phyloP scores from a whole-genome alignment of 202 grass and related monocot species.

The Panicum hallii region DNA sequence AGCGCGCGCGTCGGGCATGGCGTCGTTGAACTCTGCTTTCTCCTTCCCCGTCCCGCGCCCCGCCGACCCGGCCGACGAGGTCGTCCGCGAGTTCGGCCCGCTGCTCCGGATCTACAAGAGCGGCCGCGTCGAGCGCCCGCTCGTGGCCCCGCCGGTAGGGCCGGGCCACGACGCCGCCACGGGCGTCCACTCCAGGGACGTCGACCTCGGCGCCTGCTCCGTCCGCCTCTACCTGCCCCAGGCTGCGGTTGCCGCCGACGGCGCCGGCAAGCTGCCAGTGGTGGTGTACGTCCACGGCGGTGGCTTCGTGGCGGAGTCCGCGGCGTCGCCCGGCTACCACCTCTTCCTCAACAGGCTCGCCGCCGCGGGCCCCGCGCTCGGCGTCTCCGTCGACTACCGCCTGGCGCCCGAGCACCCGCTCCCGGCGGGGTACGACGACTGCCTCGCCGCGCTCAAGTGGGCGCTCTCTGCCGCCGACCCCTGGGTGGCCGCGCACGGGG shows the following conservation, averaged over 20 bases:
- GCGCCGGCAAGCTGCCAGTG: background rate
- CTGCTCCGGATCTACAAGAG: slow-evolving; percentile 29
- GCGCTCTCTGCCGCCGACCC: slow-evolving; percentile 16
- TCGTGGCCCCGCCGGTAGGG: background rate
- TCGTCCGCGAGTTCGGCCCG: slow-evolving; percentile 29
- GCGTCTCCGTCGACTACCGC: slow-evolving; percentile 20
- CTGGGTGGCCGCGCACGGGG: slow-evolving; percentile 11
- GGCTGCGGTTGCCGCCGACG: background rate
- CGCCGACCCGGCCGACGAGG: slow-evolving; percentile 6
- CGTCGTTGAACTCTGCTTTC: background rate
- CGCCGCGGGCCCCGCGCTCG: background rate
- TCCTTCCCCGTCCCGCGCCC: background rate
- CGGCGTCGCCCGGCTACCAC: slow-evolving; percentile 6
- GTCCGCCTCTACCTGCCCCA: background rate
- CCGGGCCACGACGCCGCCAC: slow-evolving; percentile 15
- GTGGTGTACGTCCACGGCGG: slow-evolving; percentile 32
- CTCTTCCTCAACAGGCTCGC: slow-evolving; percentile 25
- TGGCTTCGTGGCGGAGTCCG: slow-evolving; percentile 27
- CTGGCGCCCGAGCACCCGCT: slow-evolving; percentile 26
- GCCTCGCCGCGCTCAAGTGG: slow-evolving; percentile 21
- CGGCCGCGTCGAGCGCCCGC: slow-evolving; percentile 23
- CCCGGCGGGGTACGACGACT: slow-evolving; percentile 5
- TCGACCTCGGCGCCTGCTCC: slow-evolving; percentile 1
- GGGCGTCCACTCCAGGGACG: slow-evolving; percentile 17
- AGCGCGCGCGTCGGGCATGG: background rate